Base-by-base conservation (phyloP, 192 early-diverging fungal species). In the Linnemannia elongata region DNA sequence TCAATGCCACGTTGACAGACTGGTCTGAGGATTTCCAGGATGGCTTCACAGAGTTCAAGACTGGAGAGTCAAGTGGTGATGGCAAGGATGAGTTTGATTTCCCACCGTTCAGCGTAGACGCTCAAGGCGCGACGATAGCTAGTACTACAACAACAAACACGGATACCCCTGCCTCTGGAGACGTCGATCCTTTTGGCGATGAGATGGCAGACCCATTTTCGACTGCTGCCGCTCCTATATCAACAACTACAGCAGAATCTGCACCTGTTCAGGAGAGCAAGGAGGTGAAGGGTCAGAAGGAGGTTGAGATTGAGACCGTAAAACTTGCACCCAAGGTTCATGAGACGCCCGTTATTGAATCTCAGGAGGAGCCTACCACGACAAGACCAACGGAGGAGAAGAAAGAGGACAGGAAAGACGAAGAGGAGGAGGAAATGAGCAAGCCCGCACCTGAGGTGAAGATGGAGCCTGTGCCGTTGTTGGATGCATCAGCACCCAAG, bases 1-100 rank as follows among this genome's bases (percentile, higher is more conserved):
- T 86, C 20, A 86, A 42, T 27, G 84, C 84, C 9, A 76, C 78
- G 15, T 41, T 86, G 42, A 80, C 84, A 27, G 84, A 86, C 38
- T 86, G 84, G 84, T 86, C 84, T 6, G 84, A 86, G 71, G 84
- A 81, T 27, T 79, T 85, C 55, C 83, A 85, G 54, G 83, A 85
- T 66, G 78, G 78, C 1, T 86, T 85, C 74, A 79, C 78, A 44
- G 83, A 85, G 41, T 85, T 85, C 69, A 85, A 85, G 74, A 76
- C 83, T 12, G 83, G 63, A 45, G 54, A 69, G 7, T 42, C 30
- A 27, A 39, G 39, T 24, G 75, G 49, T 22, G 80, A 78, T 30
- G 45, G 76, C 63, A 78, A 78, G 39, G 71, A 78, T 27, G 76
- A 83, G 22, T 83, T 83, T 69, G 82, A 74, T 33, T 74, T 78